Evolutionary conservation across 2,329 filamentous ascomycete genomes (phyloP).

Genomic region (Peltaster fructicola): DNA sequence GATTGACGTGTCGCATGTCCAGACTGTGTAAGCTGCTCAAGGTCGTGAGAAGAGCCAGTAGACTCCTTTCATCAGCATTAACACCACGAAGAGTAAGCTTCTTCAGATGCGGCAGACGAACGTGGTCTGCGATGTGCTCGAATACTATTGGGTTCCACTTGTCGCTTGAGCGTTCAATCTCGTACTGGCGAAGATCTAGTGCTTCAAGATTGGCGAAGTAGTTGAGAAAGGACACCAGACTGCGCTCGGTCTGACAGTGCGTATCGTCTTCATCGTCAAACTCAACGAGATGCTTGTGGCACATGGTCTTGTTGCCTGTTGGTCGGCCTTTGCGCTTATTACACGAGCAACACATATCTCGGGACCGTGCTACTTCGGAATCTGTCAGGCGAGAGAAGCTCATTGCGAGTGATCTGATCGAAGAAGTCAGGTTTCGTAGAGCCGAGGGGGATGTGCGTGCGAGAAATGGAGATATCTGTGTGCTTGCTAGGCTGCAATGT

Average conservation of each 20-base stretch:
- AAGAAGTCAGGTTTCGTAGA: background rate
- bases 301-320: background rate
- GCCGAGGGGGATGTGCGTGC: background rate
- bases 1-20: background rate
- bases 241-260: constrained; percentile 1
- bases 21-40: background rate
- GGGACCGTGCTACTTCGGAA: too few relatives aligned
- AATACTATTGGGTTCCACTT: background rate
- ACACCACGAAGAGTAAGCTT: background rate
- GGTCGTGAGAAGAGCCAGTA: background rate
- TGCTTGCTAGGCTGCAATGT: constrained; percentile 1
- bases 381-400: background rate
- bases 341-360: constrained; percentile 1
- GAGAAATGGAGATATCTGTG: constrained; percentile 1
- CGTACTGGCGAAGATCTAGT: constrained; percentile 1
- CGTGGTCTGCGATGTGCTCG: background rate
- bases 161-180: constrained; percentile 1
- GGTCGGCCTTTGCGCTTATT: constrained; percentile 1
- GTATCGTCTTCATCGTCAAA: constrained; percentile 1
- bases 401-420: background rate
- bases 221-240: background rate
- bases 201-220: background rate
- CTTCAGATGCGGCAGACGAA: background rate
- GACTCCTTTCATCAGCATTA: background rate
- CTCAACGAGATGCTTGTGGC: background rate